These are phyloP conservation scores for Adiantum capillusveneris DNA, from an alignment of 75 land plant species.

Conservation along the genomic window DNA sequence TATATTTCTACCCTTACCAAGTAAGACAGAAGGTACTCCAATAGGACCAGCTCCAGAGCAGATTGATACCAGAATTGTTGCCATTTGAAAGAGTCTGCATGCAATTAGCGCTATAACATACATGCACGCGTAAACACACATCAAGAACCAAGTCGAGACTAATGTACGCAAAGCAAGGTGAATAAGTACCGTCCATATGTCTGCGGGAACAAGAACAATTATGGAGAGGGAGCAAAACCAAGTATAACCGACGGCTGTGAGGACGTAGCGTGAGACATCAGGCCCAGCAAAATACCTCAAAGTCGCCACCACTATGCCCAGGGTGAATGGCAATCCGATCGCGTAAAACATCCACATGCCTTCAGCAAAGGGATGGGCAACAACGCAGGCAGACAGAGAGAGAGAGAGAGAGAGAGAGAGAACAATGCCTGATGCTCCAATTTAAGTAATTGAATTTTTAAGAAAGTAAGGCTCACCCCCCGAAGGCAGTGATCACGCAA, in stretches of 20 bases:
- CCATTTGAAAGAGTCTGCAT: constrained; percentile 14
- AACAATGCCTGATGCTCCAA: no score
- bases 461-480: no score
- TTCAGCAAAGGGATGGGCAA: not conserved
- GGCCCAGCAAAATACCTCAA: constrained; percentile 87
- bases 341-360: constrained; percentile 92
- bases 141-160: not conserved
- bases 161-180: not conserved
- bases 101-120: no score
- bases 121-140: no score
- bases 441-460: no score
- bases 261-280: constrained; percentile 76
- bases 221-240: constrained; percentile 97
- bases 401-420: no score
- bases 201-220: constrained; percentile 96
- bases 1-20: no score
- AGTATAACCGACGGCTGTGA: constrained; percentile 79
- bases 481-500: no score
- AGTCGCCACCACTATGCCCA: constrained; percentile 79
- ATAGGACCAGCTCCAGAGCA: constrained; percentile 93
- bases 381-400: no score
- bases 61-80: constrained; percentile 49
- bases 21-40: constrained; percentile 95
- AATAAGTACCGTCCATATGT: constrained; percentile 79
- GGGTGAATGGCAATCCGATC: constrained; percentile 76